phyloP scores from a whole-genome alignment of 2,329 filamentous ascomycete species.

The Parastagonospora nodorum region DNA sequence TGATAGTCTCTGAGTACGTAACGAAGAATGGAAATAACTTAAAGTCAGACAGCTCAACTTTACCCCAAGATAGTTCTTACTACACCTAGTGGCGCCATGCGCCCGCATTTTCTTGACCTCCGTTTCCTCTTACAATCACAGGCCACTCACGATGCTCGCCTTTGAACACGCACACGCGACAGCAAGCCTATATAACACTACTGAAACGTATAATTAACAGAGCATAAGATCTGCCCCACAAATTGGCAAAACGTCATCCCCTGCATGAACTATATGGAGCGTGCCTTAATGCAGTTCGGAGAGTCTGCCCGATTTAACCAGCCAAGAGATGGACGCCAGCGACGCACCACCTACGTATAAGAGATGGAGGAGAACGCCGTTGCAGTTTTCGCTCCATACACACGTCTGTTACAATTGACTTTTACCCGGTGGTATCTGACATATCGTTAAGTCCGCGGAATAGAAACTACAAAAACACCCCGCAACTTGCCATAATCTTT shows the following conservation, averaged over 20 bases:
- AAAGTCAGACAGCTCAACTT: too few relatives aligned
- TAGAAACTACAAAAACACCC: not conserved
- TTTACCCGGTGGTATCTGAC: constrained; percentile 3
- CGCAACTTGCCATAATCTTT: constrained; percentile 2
- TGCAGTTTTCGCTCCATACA: not conserved
- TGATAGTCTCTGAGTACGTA: too few relatives aligned
- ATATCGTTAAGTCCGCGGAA: not conserved
- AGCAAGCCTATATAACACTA: not conserved
- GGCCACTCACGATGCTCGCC: too few relatives aligned
- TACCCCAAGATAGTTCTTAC: too few relatives aligned
- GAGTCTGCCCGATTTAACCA: constrained; percentile 1
- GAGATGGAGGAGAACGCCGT: not conserved
- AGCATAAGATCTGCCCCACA: not conserved
- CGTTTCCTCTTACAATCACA: too few relatives aligned
- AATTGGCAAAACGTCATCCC: constrained; percentile 3
- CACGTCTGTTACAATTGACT: not conserved
- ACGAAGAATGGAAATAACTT: too few relatives aligned
- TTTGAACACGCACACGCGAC: not conserved
- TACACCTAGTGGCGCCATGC: too few relatives aligned
- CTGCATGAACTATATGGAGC: constrained; percentile 14
- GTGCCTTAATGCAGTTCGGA: constrained; percentile 1
- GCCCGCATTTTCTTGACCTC: too few relatives aligned
- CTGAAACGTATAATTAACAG: constrained; percentile 2
- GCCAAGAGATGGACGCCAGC: not conserved
- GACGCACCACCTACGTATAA: constrained; percentile 1